These are phyloP conservation scores for Diversispora eburnea DNA, from an alignment of 192 early-diverging fungal species.

Conservation along the genomic window DNA sequence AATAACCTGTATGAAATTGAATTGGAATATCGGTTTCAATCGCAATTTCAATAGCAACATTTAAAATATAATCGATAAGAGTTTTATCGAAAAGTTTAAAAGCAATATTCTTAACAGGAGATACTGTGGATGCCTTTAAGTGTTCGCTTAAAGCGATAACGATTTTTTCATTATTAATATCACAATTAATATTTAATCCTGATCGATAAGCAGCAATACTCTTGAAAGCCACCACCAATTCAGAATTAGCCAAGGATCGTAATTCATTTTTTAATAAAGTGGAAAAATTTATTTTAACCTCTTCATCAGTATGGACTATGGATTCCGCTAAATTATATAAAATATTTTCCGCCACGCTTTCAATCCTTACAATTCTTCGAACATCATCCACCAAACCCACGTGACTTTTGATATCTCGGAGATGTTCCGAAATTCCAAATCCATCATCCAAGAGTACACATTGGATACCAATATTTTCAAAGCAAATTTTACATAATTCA, in stretches of 20 bases:
- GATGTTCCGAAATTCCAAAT: neutral
- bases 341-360: slow-evolving; percentile 15
- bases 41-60: slow-evolving; percentile 5
- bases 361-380: slow-evolving; percentile 20
- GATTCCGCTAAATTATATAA: neutral
- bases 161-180: neutral
- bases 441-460: slow-evolving; percentile 22
- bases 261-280: slow-evolving; percentile 1
- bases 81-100: neutral
- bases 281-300: neutral
- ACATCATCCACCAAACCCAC: neutral
- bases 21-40: slow-evolving; percentile 25
- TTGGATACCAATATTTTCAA: slow-evolving; percentile 14
- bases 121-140: neutral
- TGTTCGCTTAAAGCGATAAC: neutral
- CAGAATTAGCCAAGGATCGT: slow-evolving; percentile 2
- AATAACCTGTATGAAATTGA: slow-evolving; percentile 32
- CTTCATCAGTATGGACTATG: neutral
- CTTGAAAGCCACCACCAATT: slow-evolving; percentile 22
- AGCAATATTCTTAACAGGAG: neutral
- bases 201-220: slow-evolving; percentile 16
- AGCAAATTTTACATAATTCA: slow-evolving; percentile 13
- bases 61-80: slow-evolving; percentile 25
- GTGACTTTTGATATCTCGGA: slow-evolving; percentile 8
- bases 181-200: slow-evolving; percentile 17